Evolutionary conservation across 2,329 filamentous ascomycete species (phyloP).

Genomic region (Stachybotrys elegans): DNA sequence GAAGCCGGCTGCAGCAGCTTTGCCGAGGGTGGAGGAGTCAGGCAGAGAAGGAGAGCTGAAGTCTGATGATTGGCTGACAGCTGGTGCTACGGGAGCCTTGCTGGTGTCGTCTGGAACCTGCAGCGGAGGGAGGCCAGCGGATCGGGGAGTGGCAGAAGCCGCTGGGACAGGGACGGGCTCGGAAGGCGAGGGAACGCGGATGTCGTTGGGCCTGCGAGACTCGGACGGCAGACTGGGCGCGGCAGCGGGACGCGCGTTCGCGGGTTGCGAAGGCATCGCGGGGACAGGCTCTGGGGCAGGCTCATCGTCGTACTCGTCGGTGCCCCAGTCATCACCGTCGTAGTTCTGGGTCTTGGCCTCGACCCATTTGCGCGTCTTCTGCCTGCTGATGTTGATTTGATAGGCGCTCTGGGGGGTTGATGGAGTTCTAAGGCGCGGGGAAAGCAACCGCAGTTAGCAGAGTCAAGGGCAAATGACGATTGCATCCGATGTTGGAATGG

Average conservation of each 20-base stretch:
- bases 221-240: constrained; percentile 23
- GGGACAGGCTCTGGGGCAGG: constrained; percentile 33
- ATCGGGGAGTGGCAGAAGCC: constrained; percentile 17
- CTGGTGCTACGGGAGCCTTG: too few species aligned
- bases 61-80: too few species aligned
- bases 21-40: constrained; percentile 3
- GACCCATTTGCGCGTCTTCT: constrained; percentile 93
- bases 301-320: constrained; percentile 55
- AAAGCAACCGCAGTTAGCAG: constrained; percentile 9
- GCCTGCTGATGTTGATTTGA: constrained; percentile 80
- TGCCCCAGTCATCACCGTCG: constrained; percentile 91
- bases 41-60: constrained; percentile 1
- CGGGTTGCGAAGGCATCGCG: constrained; percentile 18
- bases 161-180: constrained; percentile 3
- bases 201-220: constrained; percentile 8
- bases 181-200: not conserved
- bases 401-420: constrained; percentile 44
- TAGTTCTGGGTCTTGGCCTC: constrained; percentile 83
- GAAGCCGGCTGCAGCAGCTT: too few species aligned
- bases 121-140: constrained; percentile 18
- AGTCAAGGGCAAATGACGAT: too few species aligned
- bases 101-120: too few species aligned
- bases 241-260: constrained; percentile 15
- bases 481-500: not conserved
- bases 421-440: constrained; percentile 17